Base-by-base conservation (phyloP, 441 rosid genomes). In the Pelargonium fulgidum region DNA sequence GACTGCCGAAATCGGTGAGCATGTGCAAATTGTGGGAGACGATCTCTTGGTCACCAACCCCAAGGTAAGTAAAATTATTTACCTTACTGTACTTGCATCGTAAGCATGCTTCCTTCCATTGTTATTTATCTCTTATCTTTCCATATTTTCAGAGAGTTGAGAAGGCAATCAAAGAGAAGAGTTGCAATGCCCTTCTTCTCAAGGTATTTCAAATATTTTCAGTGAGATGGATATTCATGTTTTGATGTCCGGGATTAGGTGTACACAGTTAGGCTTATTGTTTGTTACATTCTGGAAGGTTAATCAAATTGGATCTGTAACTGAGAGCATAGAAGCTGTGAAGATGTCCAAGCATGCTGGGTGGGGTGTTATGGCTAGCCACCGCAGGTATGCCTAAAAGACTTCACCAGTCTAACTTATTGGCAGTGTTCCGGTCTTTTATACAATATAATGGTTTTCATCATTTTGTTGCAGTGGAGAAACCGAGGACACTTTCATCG, bases 331-430 rank as follows among this genome's bases (percentile, higher is more conserved):
- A 20, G 97, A 95, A 84, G 98, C 99, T 3, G 97, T 95, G 11
- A 92, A 71, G 81, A 95, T 90, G 96, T 89, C 99, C 13, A 95
- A 95, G 86, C 76, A 29, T 62, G 98, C 97, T 68, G 98, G 98
- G 1, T 95, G 96, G 98, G 96, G 99, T 62, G 97, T 95, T 54
- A 92, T 95, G 99, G 86, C 98, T 56, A 92, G 99, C 76, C 99
- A 95, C 84, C 81, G 95, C 70, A 81, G 84, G 19, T 62, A 24
- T 6, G 36, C n/a, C 26, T 24, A 24, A 24, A 24, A 24, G 26
- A 24, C 26, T 24, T 24, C 26, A 24, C 26, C 26, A 24, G 26
- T 24, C 26, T 2, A 24, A 24, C 26, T 0, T 24, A 24, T 24
- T 24, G 26, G 26, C 26, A 24, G 26, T 24, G 26, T 48, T 24